These are phyloP conservation scores for Oenanthe javanica DNA, from an alignment of 140 eudicot genomes.

Conservation along the genomic window DNA sequence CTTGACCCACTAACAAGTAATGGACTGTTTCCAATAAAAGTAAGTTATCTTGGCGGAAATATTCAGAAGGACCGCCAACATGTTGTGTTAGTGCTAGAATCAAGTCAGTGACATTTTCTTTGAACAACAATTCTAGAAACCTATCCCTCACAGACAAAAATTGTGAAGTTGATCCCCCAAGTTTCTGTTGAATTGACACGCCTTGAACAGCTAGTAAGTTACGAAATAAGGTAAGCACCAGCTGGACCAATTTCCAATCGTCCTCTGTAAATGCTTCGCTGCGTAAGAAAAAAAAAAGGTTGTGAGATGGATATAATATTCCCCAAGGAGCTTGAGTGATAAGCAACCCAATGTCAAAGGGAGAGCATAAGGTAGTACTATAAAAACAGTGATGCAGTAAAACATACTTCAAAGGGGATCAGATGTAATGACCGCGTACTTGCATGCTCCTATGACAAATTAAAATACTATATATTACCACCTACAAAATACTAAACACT, in stretches of 20 bases:
- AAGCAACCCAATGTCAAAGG: neutral
- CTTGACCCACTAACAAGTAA: slow-evolving; percentile 68
- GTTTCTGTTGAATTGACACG: slow-evolving; percentile 63
- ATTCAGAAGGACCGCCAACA: slow-evolving; percentile 54
- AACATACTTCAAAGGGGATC: neutral
- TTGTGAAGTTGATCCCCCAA: slow-evolving; percentile 60
- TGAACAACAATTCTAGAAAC: slow-evolving; percentile 63
- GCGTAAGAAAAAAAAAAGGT: neutral
- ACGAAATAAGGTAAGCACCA: slow-evolving; percentile 81
- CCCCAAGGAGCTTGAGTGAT: neutral
- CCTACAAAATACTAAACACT: neutral
- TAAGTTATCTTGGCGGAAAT: slow-evolving; percentile 79
- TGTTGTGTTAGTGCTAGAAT: slow-evolving; percentile 74
- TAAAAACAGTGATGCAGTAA: neutral
- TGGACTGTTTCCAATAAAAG: slow-evolving; percentile 77
- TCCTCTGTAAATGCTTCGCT: slow-evolving; percentile 84
- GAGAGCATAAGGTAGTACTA: neutral
- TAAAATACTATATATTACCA: neutral
- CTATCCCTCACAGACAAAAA: slow-evolving; percentile 59
- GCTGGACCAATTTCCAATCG: slow-evolving; percentile 92
- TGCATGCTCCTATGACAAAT: neutral
- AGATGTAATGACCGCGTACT: neutral
- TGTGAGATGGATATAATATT: neutral
- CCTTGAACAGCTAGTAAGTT: slow-evolving; percentile 80
- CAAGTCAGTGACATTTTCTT: slow-evolving; percentile 89